A percentile compares a stretch with the other conserved stretches of the same genome.
Evolutionary conservation across 2,329 filamentous ascomycete genomes (phyloP).

Genomic region (Madurella mycetomatis): DNA sequence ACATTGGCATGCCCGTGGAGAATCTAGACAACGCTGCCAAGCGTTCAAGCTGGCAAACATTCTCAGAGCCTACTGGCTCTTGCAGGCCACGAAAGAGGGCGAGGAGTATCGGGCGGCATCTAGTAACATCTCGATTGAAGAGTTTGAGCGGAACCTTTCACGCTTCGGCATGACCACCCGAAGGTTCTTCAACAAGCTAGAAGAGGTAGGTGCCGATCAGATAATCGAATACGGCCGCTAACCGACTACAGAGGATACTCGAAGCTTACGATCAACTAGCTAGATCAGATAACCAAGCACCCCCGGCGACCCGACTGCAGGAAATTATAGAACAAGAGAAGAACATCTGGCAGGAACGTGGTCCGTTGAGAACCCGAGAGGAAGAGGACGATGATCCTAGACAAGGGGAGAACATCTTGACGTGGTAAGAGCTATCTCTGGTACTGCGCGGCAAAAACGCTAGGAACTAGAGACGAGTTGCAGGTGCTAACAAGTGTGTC

Average conservation of each 20-base stretch:
- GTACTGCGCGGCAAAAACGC: too few relatives aligned
- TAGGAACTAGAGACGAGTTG: too few relatives aligned
- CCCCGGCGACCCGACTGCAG: neutral
- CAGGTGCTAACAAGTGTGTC: too few relatives aligned
- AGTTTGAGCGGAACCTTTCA: slow-evolving; percentile 5
- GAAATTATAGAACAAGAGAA: neutral
- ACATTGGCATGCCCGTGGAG: slow-evolving; percentile 1
- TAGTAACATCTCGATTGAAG: neutral
- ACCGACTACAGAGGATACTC: too few relatives aligned
- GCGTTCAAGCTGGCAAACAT: slow-evolving; percentile 3
- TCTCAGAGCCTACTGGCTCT: slow-evolving; percentile 7
- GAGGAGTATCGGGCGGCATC: neutral
- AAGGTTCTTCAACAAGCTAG: slow-evolving; percentile 9
- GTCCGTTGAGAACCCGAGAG: neutral
- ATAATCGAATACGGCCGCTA: too few relatives aligned
- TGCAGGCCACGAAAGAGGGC: slow-evolving; percentile 3
- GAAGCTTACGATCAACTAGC: neutral
- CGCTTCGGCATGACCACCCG: slow-evolving; percentile 9
- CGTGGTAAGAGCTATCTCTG: neutral
- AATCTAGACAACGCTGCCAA: neutral
- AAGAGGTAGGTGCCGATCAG: slow-evolving; percentile 1
- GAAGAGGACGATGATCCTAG: slow-evolving; percentile 2
- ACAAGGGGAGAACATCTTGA: slow-evolving; percentile 5
- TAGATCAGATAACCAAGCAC: neutral
- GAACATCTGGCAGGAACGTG: slow-evolving; percentile 1